Base-by-base conservation (phyloP, 2,329 filamentous ascomycete species). In the Nemania bipapillata region DNA sequence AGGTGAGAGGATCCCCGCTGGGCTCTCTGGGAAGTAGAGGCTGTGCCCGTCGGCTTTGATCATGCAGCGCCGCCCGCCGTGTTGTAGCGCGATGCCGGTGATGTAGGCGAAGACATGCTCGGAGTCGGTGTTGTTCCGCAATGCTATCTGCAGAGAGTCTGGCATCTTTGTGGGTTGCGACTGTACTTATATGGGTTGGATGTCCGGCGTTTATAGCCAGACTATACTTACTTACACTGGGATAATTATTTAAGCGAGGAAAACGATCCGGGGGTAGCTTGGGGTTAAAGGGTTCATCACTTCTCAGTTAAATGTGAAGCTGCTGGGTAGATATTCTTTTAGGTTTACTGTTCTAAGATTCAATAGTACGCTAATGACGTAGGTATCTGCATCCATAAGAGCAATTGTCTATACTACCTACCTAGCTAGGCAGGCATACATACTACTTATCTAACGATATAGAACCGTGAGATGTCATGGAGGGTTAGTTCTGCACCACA, bases 51-150 rank as follows among this genome's bases (percentile, higher is more conserved):
- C 84, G 70, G 79, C 73, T 61, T 78, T 77, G 68, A 83, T 72
- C 30, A 83, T 74, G 57, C 80, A 79, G n/a, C 80, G 80, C 56
- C 76, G 73, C 28, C 76, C 74, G 64, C 74, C 73, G 61, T 79
- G 74, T 54, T 88, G 84, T 35, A 90, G 79, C 1, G 88, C 87
- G 26, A 84, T 83, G 11, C 89, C 89, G 3, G 88, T 92, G 75
- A 92, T 87, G 77, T 90, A 91, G 45, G 88, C 89, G 71, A 85
- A 90, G 8, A 90, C 85, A 24, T 81, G 84, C 65, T 79, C 80
- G 2, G 85, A 88, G 54, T 76, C 79, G 20, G 86, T 87, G 66
- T 83, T 82, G 76, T 91, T 91, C 68, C 84, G 81, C 5, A 91
- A 78, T 11, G 83, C 84, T 63, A 91, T 82, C 26, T 83, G 82